These are phyloP conservation scores for Mesostigma viride DNA, from an alignment of 139 green algal genomes.

Conservation along the genomic window DNA sequence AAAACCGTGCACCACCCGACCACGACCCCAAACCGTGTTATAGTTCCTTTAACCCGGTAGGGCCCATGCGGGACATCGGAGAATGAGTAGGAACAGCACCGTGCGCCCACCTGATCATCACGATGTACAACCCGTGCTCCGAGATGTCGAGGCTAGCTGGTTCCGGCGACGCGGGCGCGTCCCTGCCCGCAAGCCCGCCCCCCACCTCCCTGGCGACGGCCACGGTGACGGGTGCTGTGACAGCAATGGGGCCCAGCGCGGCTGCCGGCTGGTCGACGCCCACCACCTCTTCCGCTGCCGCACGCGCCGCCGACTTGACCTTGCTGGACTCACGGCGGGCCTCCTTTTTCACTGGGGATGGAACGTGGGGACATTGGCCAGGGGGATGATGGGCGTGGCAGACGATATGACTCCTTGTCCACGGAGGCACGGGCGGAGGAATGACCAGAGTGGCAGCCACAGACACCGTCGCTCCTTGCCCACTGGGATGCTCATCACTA, in stretches of 20 bases:
- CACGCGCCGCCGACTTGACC: not conserved
- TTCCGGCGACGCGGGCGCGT: not conserved
- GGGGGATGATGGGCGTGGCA: not conserved
- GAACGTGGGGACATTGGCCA: not conserved
- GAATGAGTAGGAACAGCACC: no score
- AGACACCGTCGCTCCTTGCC: no score
- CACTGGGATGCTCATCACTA: no score
- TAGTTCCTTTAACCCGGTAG: not conserved
- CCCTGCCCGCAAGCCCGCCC: not conserved
- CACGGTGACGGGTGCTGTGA: not conserved
- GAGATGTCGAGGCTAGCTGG: not conserved
- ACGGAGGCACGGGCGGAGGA: not conserved
- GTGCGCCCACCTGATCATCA: slow-evolving; percentile 27
- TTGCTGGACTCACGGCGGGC: not conserved
- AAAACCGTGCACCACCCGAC: no score
- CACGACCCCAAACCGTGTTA: not conserved
- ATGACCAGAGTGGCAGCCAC: not conserved
- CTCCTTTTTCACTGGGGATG: not conserved
- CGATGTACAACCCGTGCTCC: slow-evolving; percentile 23
- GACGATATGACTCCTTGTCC: not conserved
- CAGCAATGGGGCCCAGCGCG: not conserved
- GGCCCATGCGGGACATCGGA: not conserved
- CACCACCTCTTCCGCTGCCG: not conserved
- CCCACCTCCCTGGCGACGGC: not conserved
- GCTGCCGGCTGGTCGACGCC: not conserved